Evolutionary conservation across 345 rosid species (phyloP).

Genomic region (Conringia planisiliqua): DNA sequence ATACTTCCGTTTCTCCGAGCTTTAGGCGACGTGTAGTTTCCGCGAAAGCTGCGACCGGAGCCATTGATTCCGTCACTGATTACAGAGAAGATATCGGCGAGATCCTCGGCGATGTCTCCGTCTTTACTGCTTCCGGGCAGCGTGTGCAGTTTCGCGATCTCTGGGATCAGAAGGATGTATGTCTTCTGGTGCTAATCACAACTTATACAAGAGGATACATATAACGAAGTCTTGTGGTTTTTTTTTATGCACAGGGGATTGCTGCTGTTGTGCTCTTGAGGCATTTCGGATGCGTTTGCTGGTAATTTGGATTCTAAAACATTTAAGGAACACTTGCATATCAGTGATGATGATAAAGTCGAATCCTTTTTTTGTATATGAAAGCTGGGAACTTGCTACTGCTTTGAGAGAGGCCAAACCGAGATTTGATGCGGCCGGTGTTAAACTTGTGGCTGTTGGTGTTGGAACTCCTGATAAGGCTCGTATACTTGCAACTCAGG

Average conservation of each 20-base stretch:
- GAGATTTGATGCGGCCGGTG: conserved; percentile 76
- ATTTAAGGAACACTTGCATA: neutral
- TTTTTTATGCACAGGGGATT: conserved; percentile 44
- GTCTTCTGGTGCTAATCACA: neutral
- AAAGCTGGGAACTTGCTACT: conserved; percentile 88
- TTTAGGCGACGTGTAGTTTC: conserved; percentile 11
- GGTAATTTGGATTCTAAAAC: conserved; percentile 38
- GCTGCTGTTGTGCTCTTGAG: conserved; percentile 85
- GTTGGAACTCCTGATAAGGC: conserved; percentile 87
- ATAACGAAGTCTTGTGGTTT: neutral
- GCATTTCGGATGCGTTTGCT: conserved; percentile 88
- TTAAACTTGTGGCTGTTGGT: conserved; percentile 73
- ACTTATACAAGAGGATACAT: neutral
- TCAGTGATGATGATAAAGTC: neutral
- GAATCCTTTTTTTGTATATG: neutral
- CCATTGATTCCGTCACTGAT: conserved; percentile 9
- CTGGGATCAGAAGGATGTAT: conserved; percentile 83
- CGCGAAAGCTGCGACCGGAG: conserved; percentile 42
- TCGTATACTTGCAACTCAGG: conserved; percentile 60
- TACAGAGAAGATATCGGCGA: conserved; percentile 39
- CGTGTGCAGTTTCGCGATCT: conserved; percentile 65
- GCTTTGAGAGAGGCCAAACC: conserved; percentile 61
- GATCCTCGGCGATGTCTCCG: conserved; percentile 52
- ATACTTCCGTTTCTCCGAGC: neutral
- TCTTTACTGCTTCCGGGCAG: conserved; percentile 63